phyloP scores from a whole-genome alignment of 371 early-diverging fungal genomes.

The Parasitella parasitica region DNA sequence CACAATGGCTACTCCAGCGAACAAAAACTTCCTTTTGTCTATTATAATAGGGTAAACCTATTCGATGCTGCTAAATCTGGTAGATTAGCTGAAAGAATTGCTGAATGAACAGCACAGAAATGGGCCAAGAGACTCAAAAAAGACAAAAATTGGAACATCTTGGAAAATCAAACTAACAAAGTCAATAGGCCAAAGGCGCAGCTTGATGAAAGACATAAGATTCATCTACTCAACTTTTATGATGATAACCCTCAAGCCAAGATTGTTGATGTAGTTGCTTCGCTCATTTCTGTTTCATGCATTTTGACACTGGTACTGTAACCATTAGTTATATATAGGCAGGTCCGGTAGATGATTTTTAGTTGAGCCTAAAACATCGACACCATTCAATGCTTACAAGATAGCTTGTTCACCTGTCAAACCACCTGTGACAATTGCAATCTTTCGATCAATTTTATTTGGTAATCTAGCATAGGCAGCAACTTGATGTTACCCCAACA shows the following conservation, averaged over 20 bases:
- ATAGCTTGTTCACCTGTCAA: too few relatives aligned
- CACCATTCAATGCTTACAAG: too few relatives aligned
- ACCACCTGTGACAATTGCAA: too few relatives aligned
- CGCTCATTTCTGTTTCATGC: not conserved
- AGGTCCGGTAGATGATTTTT: too few relatives aligned
- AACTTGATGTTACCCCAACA: too few relatives aligned
- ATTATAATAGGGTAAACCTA: slow-evolving; percentile 13
- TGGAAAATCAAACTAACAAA: slow-evolving; percentile 13
- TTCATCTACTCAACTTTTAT: slow-evolving; percentile 13
- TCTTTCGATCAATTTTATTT: too few relatives aligned
- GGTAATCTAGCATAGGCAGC: too few relatives aligned
- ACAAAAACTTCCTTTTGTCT: slow-evolving; percentile 19
- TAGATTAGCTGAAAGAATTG: slow-evolving; percentile 13
- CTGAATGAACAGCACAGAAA: slow-evolving; percentile 16
- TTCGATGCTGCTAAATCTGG: slow-evolving; percentile 13
- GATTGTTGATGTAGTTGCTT: slow-evolving; percentile 10
- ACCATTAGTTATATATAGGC: too few relatives aligned
- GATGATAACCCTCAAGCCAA: slow-evolving; percentile 14
- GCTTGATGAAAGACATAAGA: slow-evolving; percentile 15
- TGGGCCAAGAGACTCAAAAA: slow-evolving; percentile 18
- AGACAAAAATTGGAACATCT: slow-evolving; percentile 11
- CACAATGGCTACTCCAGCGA: slow-evolving; percentile 15
- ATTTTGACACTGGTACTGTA: too few relatives aligned
- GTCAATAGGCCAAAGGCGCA: slow-evolving; percentile 15
- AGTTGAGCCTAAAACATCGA: too few relatives aligned